phyloP scores from a whole-genome alignment of 2,329 filamentous ascomycete genomes.

The Fusarium solani-melongenae region DNA sequence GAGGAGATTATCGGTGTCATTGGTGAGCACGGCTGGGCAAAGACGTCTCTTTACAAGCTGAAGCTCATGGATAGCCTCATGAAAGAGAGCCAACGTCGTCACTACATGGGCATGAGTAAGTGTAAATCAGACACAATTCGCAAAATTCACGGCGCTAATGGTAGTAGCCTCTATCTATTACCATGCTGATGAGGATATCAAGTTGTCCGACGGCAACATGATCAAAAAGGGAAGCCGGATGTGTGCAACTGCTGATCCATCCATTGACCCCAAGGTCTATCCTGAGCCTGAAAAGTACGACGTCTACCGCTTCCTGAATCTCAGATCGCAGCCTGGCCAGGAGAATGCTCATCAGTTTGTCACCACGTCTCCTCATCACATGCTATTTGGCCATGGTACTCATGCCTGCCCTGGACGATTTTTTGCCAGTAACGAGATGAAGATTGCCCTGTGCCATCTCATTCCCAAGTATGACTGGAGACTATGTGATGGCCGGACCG shows the following conservation, averaged over 20 bases:
- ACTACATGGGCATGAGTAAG: background rate
- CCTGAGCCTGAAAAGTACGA: background rate
- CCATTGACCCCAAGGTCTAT: background rate
- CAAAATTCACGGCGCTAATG: background rate
- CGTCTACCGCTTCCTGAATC: background rate
- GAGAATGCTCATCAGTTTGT: background rate
- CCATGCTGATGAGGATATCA: background rate
- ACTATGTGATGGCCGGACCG: background rate
- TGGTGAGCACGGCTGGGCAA: background rate
- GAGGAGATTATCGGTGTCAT: background rate
- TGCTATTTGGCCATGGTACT: background rate
- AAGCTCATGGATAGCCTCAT: background rate
- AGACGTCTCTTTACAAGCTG: background rate
- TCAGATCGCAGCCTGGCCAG: slow-evolving; percentile 48
- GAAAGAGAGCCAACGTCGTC: background rate
- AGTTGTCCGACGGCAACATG: background rate
- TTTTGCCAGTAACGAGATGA: slow-evolving; percentile 64
- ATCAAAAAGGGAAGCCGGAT: background rate
- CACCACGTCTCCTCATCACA: background rate
- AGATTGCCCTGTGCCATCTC: slow-evolving; percentile 61
- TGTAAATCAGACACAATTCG: too few relatives aligned
- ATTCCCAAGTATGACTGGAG: slow-evolving; percentile 60
- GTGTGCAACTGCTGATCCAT: background rate
- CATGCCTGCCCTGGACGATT: slow-evolving; percentile 66
- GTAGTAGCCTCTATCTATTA: background rate